Conservation (phyloP, 164 flowering plant species). For the Houttuynia cordata region DNA sequence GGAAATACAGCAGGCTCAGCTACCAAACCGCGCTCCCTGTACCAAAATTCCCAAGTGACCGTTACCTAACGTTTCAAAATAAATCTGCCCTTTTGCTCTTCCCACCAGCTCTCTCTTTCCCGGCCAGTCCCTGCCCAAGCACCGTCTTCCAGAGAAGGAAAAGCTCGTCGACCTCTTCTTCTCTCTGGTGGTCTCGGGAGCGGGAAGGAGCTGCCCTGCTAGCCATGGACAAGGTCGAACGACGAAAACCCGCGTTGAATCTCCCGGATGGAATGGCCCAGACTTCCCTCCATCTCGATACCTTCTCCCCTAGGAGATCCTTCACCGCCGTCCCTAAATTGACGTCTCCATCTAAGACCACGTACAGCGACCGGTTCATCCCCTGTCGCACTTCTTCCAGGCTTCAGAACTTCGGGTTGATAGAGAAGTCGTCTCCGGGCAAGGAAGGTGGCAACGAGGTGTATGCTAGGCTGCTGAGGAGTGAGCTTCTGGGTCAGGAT, state of each 20-base stretch:
- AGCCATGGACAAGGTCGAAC: constrained; percentile 9
- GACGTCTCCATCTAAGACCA: constrained; percentile 44
- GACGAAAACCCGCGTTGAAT: constrained; percentile 56
- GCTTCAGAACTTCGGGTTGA: constrained; percentile 70
- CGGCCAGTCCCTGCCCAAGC: no score
- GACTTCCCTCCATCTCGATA: constrained; percentile 49
- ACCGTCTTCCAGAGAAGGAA: background rate
- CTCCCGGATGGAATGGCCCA: constrained; percentile 80
- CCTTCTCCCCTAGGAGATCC: constrained; percentile 21
- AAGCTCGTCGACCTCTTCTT: background rate
- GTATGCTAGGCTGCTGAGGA: constrained; percentile 56
- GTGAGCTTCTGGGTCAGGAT: constrained; percentile 86
- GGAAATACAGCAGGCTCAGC: no score
- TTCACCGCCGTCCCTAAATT: constrained; percentile 34
- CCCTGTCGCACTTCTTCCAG: constrained; percentile 94
- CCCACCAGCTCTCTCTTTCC: background rate
- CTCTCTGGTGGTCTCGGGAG: background rate
- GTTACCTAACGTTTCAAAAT: background rate
- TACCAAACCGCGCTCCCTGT: no score
- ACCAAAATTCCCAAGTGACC: no score
- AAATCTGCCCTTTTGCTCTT: background rate
- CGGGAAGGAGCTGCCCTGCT: background rate
- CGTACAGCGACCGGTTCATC: constrained; percentile 85
- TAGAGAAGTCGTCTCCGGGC: constrained; percentile 70
- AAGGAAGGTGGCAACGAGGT: constrained; percentile 81